Conservation (phyloP, 345 rosid species). For the Turnera subulata region DNA sequence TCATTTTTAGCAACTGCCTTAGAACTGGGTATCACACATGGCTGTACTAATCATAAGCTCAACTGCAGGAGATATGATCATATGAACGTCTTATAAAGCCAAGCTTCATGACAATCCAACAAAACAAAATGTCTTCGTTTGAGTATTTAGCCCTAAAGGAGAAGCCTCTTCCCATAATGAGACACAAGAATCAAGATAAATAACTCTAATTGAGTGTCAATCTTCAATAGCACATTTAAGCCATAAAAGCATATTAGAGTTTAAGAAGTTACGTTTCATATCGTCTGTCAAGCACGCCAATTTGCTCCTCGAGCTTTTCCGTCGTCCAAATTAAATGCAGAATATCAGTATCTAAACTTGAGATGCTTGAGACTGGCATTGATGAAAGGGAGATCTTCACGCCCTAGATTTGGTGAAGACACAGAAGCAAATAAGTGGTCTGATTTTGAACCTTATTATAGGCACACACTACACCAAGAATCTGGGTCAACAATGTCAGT, state of each 20-base stretch:
- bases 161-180: too few relatives aligned
- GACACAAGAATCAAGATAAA: background rate
- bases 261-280: conserved; percentile 49
- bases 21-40: too few relatives aligned
- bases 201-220: background rate
- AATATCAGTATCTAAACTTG: conserved; percentile 64
- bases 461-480: background rate
- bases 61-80: background rate
- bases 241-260: background rate
- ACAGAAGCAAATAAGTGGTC: conserved; percentile 16
- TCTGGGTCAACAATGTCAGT: too few relatives aligned
- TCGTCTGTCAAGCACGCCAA: conserved; percentile 58
- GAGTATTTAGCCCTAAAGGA: too few relatives aligned
- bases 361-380: conserved; percentile 42
- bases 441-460: conserved; percentile 2
- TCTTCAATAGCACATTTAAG: background rate
- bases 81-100: background rate
- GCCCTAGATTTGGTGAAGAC: conserved; percentile 35
- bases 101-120: background rate
- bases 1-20: too few relatives aligned
- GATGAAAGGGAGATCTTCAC: conserved; percentile 68
- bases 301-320: conserved; percentile 84
- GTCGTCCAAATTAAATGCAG: conserved; percentile 73
- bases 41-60: too few relatives aligned
- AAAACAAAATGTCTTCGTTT: too few relatives aligned